phyloP scores from a whole-genome alignment of 106 monocot genomes.

The Apostasia ramifera region DNA sequence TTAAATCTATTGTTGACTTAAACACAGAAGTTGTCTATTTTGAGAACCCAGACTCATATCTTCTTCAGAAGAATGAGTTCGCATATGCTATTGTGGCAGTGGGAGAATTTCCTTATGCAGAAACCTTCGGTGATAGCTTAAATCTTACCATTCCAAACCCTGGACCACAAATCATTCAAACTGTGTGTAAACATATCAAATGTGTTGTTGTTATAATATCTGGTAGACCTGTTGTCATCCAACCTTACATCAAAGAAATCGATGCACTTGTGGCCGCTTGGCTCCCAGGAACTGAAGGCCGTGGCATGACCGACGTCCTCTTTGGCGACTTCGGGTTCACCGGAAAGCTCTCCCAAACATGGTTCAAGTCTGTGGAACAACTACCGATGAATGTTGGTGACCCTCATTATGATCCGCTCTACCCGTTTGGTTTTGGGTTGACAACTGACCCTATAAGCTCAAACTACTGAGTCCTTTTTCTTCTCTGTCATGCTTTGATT shows the following conservation, averaged over 20 bases:
- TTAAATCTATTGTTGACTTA: slow-evolving; percentile 11
- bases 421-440: slow-evolving; percentile 17
- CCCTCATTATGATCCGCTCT: slow-evolving; percentile 15
- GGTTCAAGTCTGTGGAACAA: slow-evolving; percentile 17
- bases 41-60: slow-evolving; percentile 16
- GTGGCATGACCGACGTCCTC: slow-evolving; percentile 24
- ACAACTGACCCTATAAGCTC: slow-evolving; percentile 1
- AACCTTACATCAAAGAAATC: slow-evolving; percentile 20
- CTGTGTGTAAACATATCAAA: slow-evolving; percentile 17
- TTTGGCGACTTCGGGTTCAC: slow-evolving; percentile 20
- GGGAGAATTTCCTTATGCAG: slow-evolving; percentile 17
- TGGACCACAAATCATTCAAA: slow-evolving; percentile 18
- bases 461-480: not conserved
- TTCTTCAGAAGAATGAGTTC: slow-evolving; percentile 11
- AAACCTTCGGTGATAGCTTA: slow-evolving; percentile 18
- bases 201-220: slow-evolving; percentile 41
- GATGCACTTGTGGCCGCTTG: slow-evolving; percentile 52
- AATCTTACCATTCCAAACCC: slow-evolving; percentile 20
- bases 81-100: slow-evolving; percentile 22
- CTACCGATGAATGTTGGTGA: slow-evolving; percentile 18
- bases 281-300: slow-evolving; percentile 45
- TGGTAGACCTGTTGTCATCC: slow-evolving; percentile 35
- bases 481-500: not conserved
- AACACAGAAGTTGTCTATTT: slow-evolving; percentile 21
- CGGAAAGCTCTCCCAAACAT: slow-evolving; percentile 20